A percentile compares a stretch with the other conserved stretches of the same genome.
These are phyloP conservation scores for Termitomyces sp. DNA, from an alignment of 768 basidiomycete species.

Conservation along the genomic window DNA sequence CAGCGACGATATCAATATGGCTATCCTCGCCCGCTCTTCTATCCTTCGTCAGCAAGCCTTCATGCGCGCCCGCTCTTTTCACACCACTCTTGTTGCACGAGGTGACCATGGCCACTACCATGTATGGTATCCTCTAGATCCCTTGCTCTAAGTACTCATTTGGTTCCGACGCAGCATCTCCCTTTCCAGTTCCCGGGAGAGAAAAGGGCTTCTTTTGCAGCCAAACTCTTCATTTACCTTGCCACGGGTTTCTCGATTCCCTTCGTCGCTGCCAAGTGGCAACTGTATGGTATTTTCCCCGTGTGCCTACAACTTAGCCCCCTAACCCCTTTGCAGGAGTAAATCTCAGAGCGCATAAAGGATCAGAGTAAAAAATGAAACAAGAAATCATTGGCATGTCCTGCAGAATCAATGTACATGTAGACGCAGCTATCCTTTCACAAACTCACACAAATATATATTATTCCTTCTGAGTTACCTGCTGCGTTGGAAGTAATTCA, in stretches of 20 bases:
- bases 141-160: slow-evolving; percentile 7
- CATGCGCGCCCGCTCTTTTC: slow-evolving; percentile 29
- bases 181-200: slow-evolving; percentile 50
- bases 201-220: slow-evolving; percentile 43
- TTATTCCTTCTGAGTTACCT: slow-evolving; percentile 15
- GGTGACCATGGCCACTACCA: slow-evolving; percentile 53
- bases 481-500: neutral
- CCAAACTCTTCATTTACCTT: slow-evolving; percentile 45
- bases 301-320: neutral
- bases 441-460: slow-evolving; percentile 11
- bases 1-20: slow-evolving; percentile 14
- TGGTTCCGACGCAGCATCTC: slow-evolving; percentile 35
- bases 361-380: neutral
- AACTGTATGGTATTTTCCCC: slow-evolving; percentile 47
- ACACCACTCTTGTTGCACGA: slow-evolving; percentile 35
- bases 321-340: slow-evolving; percentile 26
- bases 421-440: neutral
- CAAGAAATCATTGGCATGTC: neutral
- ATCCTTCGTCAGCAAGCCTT: slow-evolving; percentile 31
- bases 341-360: slow-evolving; percentile 28
- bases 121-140: slow-evolving; percentile 27
- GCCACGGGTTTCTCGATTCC: slow-evolving; percentile 59
- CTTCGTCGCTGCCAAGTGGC: slow-evolving; percentile 53
- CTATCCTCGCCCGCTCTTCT: slow-evolving; percentile 37
- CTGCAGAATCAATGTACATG: neutral